Base-by-base conservation (phyloP, 805 yeast species). In the Candida berthetii region DNA sequence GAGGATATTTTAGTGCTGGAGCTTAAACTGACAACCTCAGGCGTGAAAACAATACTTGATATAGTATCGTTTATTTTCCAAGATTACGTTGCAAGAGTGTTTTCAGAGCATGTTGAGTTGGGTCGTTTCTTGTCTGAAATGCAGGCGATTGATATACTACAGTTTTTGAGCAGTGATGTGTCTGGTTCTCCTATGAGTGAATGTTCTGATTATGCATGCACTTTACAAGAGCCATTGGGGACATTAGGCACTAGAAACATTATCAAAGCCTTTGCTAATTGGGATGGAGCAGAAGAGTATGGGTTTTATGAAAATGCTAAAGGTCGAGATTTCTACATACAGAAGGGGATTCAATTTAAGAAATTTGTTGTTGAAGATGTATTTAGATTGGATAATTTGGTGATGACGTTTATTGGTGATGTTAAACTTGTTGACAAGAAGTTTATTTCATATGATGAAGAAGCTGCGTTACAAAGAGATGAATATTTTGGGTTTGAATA, bases 1-100 rank as follows among this genome's bases (percentile, higher is more conserved):
- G 59, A 66, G n/a, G 58, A 60, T 4, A 60, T 70, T 0, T 49
- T 85, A 2, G 66, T 72, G 8, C 41, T 84, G 4, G 83, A 81
- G 43, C 39, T 82, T 3, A 58, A 58, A 4, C 55, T 80, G 5
- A 76, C 84, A 0, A 52, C 57, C 1, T 44, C 56, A 2, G 89
- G 88, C 1, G 48, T 64, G 36, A 56, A 55, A 18, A 58, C 66
- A 13, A 14, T 75, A 0, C 42, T 47, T 1, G 29, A 36, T 0
- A 64, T 82, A 1, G 27, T 76, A 1, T 40, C 50, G 1, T 41
- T 54, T 2, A 41, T 79, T 0, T 60, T 74, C 29, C 43, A 52
- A 3, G 19, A 42, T 3, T 52, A 53, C 34, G 34, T 52, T 3
- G 31, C 44, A 0, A 25, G 36, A 7, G 50, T 62, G 7, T 46